Conservation (phyloP, 2,329 filamentous ascomycete genomes). For the Venturia pyrina region DNA sequence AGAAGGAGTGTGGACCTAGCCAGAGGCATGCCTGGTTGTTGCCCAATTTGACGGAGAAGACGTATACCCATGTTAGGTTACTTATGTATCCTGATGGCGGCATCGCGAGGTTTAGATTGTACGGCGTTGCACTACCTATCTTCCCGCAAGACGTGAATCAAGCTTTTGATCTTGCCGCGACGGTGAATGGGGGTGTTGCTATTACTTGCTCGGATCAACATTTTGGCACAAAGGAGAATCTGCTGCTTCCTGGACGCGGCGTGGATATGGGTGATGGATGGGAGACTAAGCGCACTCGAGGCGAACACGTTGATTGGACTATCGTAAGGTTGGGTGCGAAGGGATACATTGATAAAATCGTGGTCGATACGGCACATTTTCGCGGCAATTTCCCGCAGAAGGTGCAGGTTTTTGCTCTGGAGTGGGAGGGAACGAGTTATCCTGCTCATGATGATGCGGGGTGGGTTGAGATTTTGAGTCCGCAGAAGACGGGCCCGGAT, state of each 20-base stretch:
- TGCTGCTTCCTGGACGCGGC: constrained; percentile 67
- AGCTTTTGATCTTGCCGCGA: constrained; percentile 66
- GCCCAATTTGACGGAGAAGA: constrained; percentile 45
- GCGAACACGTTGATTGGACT: constrained; percentile 71
- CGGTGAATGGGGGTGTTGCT: constrained; percentile 68
- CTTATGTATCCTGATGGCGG: constrained; percentile 83
- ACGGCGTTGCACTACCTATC: constrained; percentile 65
- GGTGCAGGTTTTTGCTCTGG: constrained; percentile 54
- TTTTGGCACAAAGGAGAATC: constrained; percentile 71
- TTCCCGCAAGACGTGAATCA: constrained; percentile 57
- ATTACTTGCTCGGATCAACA: constrained; percentile 73
- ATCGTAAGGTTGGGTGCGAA: constrained; percentile 62
- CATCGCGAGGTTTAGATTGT: constrained; percentile 70
- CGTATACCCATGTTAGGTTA: constrained; percentile 69
- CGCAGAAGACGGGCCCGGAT: constrained; percentile 63
- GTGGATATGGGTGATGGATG: constrained; percentile 84
- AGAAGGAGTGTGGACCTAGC: constrained; percentile 63
- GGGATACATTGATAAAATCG: constrained; percentile 53
- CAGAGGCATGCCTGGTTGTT: constrained; percentile 67
- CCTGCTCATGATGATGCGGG: constrained; percentile 46
- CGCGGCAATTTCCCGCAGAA: constrained; percentile 75
- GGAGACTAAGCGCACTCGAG: constrained; percentile 70
- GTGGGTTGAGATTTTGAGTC: constrained; percentile 57
- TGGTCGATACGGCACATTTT: constrained; percentile 77
- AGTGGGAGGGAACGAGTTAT: constrained; percentile 42